Conservation (phyloP, 441 rosid species). For the Viola pubescens region DNA sequence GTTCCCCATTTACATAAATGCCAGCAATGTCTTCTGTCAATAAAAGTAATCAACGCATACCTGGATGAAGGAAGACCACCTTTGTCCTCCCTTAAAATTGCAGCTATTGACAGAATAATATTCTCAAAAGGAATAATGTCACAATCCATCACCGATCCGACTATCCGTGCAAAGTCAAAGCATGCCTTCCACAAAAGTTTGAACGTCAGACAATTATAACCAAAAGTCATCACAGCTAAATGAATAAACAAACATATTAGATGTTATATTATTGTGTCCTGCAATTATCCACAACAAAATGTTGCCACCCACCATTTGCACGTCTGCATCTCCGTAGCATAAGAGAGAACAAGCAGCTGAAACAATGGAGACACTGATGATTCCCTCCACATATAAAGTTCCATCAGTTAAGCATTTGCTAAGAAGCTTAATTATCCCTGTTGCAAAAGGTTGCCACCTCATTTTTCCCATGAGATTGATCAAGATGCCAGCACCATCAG, state of each 20-base stretch:
- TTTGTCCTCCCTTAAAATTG: conserved; percentile 62
- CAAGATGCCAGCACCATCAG: conserved; percentile 62
- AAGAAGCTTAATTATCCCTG: conserved; percentile 74
- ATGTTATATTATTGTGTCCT: conserved; percentile 16
- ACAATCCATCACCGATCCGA: conserved; percentile 56
- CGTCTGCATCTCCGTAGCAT: conserved; percentile 70
- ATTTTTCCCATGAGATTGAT: conserved; percentile 48
- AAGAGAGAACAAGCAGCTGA: conserved; percentile 68
- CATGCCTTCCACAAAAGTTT: conserved; percentile 74
- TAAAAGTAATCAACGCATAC: conserved; percentile 26
- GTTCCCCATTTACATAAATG: too few species aligned
- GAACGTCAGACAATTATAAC: conserved; percentile 37
- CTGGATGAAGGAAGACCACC: conserved; percentile 71
- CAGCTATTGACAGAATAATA: conserved; percentile 64
- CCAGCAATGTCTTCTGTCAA: not conserved
- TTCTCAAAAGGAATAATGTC: conserved; percentile 69
- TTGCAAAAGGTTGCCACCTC: conserved; percentile 82
- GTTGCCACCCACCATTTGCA: conserved; percentile 76
- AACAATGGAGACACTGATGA: conserved; percentile 55
- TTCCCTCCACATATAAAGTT: conserved; percentile 84
- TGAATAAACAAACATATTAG: conserved; percentile 12
- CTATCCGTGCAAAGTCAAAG: conserved; percentile 77
- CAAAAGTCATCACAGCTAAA: conserved; percentile 21
- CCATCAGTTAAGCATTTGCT: conserved; percentile 90
- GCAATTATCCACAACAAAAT: conserved; percentile 13